phyloP scores from a whole-genome alignment of 139 green algal genomes.

The Coccomyxa sp. region DNA sequence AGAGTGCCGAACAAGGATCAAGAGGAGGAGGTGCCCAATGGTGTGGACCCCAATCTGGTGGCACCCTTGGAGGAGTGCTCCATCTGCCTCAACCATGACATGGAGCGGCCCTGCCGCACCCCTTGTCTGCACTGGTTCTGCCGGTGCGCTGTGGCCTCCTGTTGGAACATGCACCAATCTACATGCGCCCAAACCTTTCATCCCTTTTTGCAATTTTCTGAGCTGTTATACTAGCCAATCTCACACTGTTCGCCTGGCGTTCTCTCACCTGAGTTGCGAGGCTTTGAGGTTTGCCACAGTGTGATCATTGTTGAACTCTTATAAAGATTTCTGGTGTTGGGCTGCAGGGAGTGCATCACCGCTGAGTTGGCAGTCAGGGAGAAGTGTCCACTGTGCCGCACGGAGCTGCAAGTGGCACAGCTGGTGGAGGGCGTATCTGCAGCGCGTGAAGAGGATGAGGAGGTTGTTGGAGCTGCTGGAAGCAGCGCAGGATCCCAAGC shows the following conservation, averaged over 20 bases:
- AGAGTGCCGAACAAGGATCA: too few relatives aligned
- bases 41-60: background rate
- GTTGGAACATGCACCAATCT: background rate
- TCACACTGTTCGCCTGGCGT: background rate
- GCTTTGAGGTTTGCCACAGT: too few relatives aligned
- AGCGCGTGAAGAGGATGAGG: conserved; percentile 18
- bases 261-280: too few relatives aligned
- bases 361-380: conserved; percentile 16
- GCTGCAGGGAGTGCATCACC: conserved; percentile 55
- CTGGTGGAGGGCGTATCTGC: conserved; percentile 27
- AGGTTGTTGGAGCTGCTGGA: background rate
- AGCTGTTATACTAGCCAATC: background rate
- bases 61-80: conserved; percentile 38
- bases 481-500: background rate
- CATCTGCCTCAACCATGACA: conserved; percentile 52
- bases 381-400: conserved; percentile 51
- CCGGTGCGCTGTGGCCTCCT: conserved; percentile 14
- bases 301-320: too few relatives aligned
- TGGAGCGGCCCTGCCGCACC: conserved; percentile 41
- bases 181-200: background rate
- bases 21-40: too few relatives aligned
- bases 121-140: conserved; percentile 73
- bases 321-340: too few relatives aligned
- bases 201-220: background rate
- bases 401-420: background rate